Evolutionary conservation across 345 rosid genomes (phyloP).

Genomic region (Moricandia moricandioides): DNA sequence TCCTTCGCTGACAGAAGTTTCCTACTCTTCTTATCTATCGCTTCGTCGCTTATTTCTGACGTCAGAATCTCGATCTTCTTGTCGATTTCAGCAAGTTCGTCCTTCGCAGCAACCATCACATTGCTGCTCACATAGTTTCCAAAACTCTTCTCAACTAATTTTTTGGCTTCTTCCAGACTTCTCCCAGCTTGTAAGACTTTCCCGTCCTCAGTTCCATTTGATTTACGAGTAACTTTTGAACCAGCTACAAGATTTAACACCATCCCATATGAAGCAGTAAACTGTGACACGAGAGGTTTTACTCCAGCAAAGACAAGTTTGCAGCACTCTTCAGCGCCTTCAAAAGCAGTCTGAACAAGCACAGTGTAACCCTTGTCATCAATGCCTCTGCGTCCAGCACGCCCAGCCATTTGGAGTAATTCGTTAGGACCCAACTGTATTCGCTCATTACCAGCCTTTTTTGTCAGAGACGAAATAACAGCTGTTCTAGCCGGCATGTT

Average conservation of each 20-base stretch:
- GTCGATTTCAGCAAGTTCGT: conserved; percentile 73
- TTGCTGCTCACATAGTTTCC: conserved; percentile 95
- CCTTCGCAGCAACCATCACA: conserved; percentile 88
- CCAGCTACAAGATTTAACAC: conserved; percentile 91
- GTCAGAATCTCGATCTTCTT: conserved; percentile 66
- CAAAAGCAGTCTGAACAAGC: conserved; percentile 71
- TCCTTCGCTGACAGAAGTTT: conserved; percentile 58
- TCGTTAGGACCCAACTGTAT: conserved; percentile 79
- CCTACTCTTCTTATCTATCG: conserved; percentile 76
- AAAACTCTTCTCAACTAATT: conserved; percentile 88
- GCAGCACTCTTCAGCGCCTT: conserved; percentile 94
- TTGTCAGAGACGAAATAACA: conserved; percentile 78
- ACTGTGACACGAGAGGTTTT: conserved; percentile 89
- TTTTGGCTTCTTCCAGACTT: conserved; percentile 88
- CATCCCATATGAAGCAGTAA: conserved; percentile 98
- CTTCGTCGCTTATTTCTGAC: conserved; percentile 69
- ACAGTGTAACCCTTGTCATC: conserved; percentile 86
- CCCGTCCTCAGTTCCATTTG: conserved; percentile 50
- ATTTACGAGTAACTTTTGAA: conserved; percentile 57
- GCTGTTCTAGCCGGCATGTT: conserved; percentile 99
- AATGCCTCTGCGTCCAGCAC: conserved; percentile 96
- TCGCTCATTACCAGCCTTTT: conserved; percentile 68
- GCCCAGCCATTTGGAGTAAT: conserved; percentile 95
- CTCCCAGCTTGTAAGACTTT: conserved; percentile 62
- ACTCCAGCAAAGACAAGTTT: conserved; percentile 83